These are phyloP conservation scores for Irpex sp. DNA, from an alignment of 1,284 basidiomycete genomes.

Conservation along the genomic window DNA sequence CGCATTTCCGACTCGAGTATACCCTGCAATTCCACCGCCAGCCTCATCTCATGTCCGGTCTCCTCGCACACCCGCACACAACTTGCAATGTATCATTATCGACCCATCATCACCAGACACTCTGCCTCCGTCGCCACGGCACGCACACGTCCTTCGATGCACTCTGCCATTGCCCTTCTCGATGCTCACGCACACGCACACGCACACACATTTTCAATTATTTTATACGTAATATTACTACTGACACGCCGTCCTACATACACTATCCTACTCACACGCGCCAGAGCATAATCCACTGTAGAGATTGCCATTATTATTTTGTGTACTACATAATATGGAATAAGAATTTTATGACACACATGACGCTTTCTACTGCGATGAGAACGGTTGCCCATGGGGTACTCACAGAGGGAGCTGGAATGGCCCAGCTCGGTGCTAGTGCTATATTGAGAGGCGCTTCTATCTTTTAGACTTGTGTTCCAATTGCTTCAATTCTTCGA, in stretches of 20 bases:
- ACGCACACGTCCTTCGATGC: background rate
- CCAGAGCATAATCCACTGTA: background rate
- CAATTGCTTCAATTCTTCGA: background rate
- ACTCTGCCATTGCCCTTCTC: too few species aligned
- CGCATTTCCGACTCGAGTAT: slow-evolving; percentile 1
- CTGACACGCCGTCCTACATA: background rate
- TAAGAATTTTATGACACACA: background rate
- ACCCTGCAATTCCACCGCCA: slow-evolving; percentile 6
- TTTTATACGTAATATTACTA: slow-evolving; percentile 1
- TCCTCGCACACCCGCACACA: slow-evolving; percentile 2
- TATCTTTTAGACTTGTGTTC: background rate
- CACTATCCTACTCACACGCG: background rate
- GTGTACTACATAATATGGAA: background rate
- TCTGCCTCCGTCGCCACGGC: background rate
- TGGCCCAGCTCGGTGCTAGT: background rate
- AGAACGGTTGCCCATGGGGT: background rate
- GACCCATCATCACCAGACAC: background rate
- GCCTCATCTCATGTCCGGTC: background rate
- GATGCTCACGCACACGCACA: background rate
- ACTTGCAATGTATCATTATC: slow-evolving; percentile 2
- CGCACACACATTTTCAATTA: background rate
- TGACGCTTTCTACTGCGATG: background rate
- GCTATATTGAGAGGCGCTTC: background rate
- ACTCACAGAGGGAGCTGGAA: background rate
- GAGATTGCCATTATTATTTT: background rate